Evolutionary conservation across 371 early-diverging fungal genomes (phyloP), one percentile per base, ranked within the genome.

Genomic region (Mucor mucedo): DNA sequence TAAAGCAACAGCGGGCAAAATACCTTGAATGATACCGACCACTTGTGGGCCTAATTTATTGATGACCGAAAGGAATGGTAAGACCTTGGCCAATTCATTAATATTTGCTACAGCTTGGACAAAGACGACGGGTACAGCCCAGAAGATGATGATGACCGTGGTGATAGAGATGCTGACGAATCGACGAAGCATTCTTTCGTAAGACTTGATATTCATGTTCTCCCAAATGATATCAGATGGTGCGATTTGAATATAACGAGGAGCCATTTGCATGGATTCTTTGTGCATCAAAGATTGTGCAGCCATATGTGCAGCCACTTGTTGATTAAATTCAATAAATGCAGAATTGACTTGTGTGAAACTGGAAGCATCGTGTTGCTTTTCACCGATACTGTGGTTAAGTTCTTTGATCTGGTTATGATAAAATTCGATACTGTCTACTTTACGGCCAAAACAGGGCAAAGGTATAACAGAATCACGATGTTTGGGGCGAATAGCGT

Each of bases 151-250:
- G 41, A 91, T 77, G 9, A 75, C 87, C 2, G 85, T 60, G 4
- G 88, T 68, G 55, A 74, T 45, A 8, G 63, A 14, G 8, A 72
- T 57, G 59, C 87, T 86, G 45, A 87, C 57, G 56, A 84, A 62
- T 4, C 77, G 69, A 49, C 92, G 87, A 27, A 79, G 70, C 44
- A 89, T 77, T 35, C 90, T 82, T 44, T 80, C 77, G 39, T 76
- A 75, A 13, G 84, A 83, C 28, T 69, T 71, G 16, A 90, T 76
- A 57, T 87, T 89, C 70, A 92, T 79, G 70, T 94, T 92, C 21
- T 86, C 83, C 94, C 94, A 95, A 61, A 92, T 87, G 35, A 95
- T 80, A 72, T 95, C 94, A 27, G 85, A 80, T 0, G 91, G 88
- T 21, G 87, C 78, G 53, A 93, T 84, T 35, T 89, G 85, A 13